Evolutionary conservation across 2,329 filamentous ascomycete genomes (phyloP).

Genomic region (Metarhizium guizhouense): DNA sequence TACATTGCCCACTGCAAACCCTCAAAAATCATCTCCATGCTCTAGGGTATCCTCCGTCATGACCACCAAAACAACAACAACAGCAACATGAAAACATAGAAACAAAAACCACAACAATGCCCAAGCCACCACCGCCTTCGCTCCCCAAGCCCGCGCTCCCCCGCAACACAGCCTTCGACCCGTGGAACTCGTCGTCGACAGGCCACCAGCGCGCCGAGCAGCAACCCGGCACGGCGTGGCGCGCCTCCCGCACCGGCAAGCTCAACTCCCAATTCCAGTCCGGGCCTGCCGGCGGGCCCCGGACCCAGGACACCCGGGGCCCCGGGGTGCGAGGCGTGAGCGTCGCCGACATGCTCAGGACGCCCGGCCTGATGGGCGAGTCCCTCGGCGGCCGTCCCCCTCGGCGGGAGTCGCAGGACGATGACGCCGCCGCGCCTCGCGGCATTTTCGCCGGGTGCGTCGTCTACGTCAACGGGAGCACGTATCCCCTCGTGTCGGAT

Average conservation of each 20-base stretch:
- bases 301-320: constrained; percentile 6
- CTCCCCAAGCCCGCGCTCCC: constrained; percentile 30
- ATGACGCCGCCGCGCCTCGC: not conserved
- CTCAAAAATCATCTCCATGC: not conserved
- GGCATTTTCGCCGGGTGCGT: constrained; percentile 61
- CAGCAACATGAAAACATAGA: not conserved
- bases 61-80: not conserved
- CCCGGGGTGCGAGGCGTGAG: constrained; percentile 16
- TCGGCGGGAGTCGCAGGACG: too few relatives aligned
- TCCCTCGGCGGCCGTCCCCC: not conserved
- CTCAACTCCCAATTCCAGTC: constrained; percentile 59
- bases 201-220: constrained; percentile 74
- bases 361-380: constrained; percentile 23
- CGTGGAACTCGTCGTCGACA: constrained; percentile 65
- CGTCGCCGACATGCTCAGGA: constrained; percentile 45
- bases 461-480: constrained; percentile 84
- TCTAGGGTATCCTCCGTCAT: not conserved
- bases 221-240: constrained; percentile 57
- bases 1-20: not conserved
- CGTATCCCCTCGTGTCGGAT: constrained; percentile 71
- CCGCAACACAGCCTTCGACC: constrained; percentile 45
- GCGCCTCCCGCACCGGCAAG: constrained; percentile 59
- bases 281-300: constrained; percentile 20
- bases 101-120: not conserved
- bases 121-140: constrained; percentile 3